Conservation (phyloP, 192 early-diverging fungal species). For the Haplosporangium gracile region DNA sequence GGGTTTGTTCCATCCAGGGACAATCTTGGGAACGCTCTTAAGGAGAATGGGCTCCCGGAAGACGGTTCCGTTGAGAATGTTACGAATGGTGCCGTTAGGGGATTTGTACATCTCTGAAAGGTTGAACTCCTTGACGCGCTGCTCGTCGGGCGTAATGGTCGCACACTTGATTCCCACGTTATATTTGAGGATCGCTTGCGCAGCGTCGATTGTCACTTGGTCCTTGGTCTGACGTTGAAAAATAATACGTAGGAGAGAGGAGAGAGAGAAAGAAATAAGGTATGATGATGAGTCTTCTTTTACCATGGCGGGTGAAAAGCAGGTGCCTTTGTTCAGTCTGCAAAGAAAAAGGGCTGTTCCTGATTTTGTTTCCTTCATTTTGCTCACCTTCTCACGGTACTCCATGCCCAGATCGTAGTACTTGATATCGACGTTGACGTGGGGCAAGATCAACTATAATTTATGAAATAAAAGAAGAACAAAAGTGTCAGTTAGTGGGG, state of each 20-base stretch:
- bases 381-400: conserved; percentile 81
- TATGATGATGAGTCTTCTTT: not conserved
- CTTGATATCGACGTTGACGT: conserved; percentile 93
- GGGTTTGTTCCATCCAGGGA: conserved; percentile 94
- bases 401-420: conserved; percentile 98
- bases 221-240: conserved; percentile 60
- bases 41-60: conserved; percentile 98
- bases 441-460: conserved; percentile 84
- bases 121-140: conserved; percentile 94
- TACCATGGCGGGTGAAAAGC: not conserved
- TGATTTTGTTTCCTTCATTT: not conserved
- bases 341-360: not conserved
- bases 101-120: conserved; percentile 98
- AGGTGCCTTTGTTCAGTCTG: not conserved
- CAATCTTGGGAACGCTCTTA: conserved; percentile 91
- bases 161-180: conserved; percentile 99
- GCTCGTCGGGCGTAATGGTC: conserved; percentile 99
- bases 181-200: conserved; percentile 96
- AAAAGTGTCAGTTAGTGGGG: not conserved
- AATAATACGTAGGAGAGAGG: not conserved
- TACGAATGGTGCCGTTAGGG: conserved; percentile 97
- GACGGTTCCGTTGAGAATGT: conserved; percentile 96
- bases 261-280: too few species aligned
- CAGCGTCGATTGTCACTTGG: conserved; percentile 92
- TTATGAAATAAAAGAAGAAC: not conserved